Base-by-base conservation (phyloP, 306 rosid species). In the Rosa lucieae region DNA sequence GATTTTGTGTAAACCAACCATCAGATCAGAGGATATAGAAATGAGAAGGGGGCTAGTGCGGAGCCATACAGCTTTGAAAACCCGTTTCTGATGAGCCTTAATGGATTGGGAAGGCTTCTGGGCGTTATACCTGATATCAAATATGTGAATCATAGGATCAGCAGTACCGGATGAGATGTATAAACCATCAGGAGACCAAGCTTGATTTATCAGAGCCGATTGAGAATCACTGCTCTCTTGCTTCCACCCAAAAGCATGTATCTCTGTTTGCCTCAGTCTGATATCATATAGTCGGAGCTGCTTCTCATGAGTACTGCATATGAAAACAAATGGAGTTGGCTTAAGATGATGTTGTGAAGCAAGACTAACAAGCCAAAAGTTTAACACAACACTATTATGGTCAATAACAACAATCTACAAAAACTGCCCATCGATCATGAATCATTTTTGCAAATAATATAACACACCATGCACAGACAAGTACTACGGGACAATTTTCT, bases 141-240 rank as follows among this genome's bases (percentile, higher is more conserved):
- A 96, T 32, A 96, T 73, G 88, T 96, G 99, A 84, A 96, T 91
- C 77, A 81, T 85, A 43, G 99, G 99, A 85, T 96, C 99, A 3
- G 88, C 96, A 1, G 98, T 90, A 40, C 98, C 99, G 37, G 99
- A 96, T 69, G 99, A 74, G 56, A 96, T 82, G 68, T 89, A 88
- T 40, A 91, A 82, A 44, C 99, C 99, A 77, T 96, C 99, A 37
- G 98, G 98, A 74, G 99, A 96, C 99, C 99, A 96, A 51, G 98
- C 89, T 78, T 96, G 99, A 79, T 93, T 96, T 83, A 96, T 91
- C 74, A 96, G 82, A 66, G 99, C 99, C 8, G 99, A 96, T 82
- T 93, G 99, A 72, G 98, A 96, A 11, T 96, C 99, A 65, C 98
- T 96, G 85, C 94, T 93, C 71, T 93, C 96, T 86, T 96, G 99